Conservation (phyloP, 345 rosid genomes). For the Euphorbia tirucalli region DNA sequence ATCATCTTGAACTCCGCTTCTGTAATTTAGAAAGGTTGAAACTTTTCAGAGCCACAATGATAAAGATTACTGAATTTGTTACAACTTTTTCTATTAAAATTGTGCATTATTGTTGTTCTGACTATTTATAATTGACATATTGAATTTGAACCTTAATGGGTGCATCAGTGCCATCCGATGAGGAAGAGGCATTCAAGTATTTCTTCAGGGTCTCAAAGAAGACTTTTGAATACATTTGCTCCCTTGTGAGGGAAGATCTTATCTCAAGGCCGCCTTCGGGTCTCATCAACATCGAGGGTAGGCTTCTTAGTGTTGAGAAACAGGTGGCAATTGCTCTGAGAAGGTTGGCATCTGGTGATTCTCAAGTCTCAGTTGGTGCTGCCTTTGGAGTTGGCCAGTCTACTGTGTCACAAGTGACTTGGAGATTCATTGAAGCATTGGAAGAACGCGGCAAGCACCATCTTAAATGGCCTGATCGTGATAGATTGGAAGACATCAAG, state of each 20-base stretch:
- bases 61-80: neutral
- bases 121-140: neutral
- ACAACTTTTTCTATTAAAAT: neutral
- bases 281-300: slow-evolving; percentile 92
- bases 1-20: too few species aligned
- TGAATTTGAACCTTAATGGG: slow-evolving; percentile 28
- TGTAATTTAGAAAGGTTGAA: neutral
- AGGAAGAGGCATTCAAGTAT: slow-evolving; percentile 86
- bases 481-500: slow-evolving; percentile 62
- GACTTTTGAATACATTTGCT: slow-evolving; percentile 80
- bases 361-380: slow-evolving; percentile 92
- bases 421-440: slow-evolving; percentile 95
- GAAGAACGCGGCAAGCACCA: slow-evolving; percentile 91
- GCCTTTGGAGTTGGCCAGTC: slow-evolving; percentile 95
- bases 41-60: neutral
- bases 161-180: slow-evolving; percentile 43
- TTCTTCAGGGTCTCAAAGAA: slow-evolving; percentile 84
- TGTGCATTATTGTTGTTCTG: neutral
- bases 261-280: slow-evolving; percentile 94
- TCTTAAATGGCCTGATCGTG: slow-evolving; percentile 76
- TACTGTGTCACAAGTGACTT: slow-evolving; percentile 95
- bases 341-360: slow-evolving; percentile 90
- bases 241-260: slow-evolving; percentile 83
- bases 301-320: slow-evolving; percentile 94
- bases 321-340: slow-evolving; percentile 91